Conservation (phyloP, 1,139 yeast genomes). For the Ogataea hybrid region DNA sequence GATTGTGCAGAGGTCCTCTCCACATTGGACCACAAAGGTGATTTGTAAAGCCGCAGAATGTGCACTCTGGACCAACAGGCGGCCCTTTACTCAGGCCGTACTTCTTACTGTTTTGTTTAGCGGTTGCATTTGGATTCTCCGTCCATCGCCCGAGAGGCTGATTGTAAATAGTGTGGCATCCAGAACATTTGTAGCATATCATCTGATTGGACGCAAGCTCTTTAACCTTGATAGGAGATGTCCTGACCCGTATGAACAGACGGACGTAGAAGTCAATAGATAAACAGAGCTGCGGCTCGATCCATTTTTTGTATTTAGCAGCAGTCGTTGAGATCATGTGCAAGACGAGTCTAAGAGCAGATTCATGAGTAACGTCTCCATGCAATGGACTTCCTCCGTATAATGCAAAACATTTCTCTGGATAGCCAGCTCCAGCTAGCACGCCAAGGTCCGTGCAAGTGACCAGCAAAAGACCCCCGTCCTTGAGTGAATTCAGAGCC, state of each 20-base stretch:
- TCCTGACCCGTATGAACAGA: slow-evolving; percentile 70
- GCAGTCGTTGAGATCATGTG: slow-evolving; percentile 78
- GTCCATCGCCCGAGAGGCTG: slow-evolving; percentile 73
- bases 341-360: slow-evolving; percentile 82
- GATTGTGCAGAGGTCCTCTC: slow-evolving; percentile 75
- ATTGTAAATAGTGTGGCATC: slow-evolving; percentile 70
- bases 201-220: slow-evolving; percentile 70
- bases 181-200: slow-evolving; percentile 80
- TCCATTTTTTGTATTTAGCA: slow-evolving; percentile 80
- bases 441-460: slow-evolving; percentile 98
- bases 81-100: slow-evolving; percentile 59
- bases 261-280: slow-evolving; percentile 93
- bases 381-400: slow-evolving; percentile 91
- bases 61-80: slow-evolving; percentile 55
- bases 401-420: slow-evolving; percentile 91
- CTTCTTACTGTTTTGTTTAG: slow-evolving; percentile 40
- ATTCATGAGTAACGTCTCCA: slow-evolving; percentile 87
- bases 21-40: slow-evolving; percentile 98
- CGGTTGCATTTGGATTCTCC: slow-evolving; percentile 36
- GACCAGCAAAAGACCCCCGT: slow-evolving; percentile 80
- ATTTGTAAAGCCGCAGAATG: slow-evolving; percentile 64
- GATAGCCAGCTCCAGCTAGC: slow-evolving; percentile 92
- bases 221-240: slow-evolving; percentile 81
- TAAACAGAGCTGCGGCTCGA: slow-evolving; percentile 81
- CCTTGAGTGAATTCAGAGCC: slow-evolving; percentile 76